Conservation (phyloP, 495 filamentous ascomycete genomes). For the Daldinia vernicosa region DNA sequence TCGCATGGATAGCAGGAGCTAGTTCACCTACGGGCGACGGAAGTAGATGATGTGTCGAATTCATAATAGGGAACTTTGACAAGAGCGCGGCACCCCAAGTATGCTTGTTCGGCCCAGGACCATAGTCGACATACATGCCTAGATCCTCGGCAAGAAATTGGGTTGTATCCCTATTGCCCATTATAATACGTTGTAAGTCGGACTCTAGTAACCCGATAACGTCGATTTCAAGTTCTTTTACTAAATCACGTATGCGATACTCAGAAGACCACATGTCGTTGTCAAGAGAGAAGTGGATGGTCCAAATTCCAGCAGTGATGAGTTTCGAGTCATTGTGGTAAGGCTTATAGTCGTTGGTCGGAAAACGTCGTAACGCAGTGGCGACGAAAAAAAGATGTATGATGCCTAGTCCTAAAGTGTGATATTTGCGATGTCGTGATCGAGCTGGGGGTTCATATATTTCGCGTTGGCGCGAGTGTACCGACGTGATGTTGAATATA, state of each 20-base stretch:
- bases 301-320: conserved; percentile 97
- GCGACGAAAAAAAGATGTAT: conserved; percentile 83
- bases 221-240: conserved; percentile 93
- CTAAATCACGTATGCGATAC: conserved; percentile 88
- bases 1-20: conserved; percentile 95
- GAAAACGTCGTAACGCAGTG: conserved; percentile 92
- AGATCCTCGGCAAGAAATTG: conserved; percentile 95
- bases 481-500: conserved; percentile 75
- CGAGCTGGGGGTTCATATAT: conserved; percentile 10
- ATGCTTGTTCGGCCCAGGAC: conserved; percentile 98
- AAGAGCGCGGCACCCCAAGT: conserved; percentile 95
- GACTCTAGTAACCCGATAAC: conserved; percentile 93
- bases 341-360: conserved; percentile 87
- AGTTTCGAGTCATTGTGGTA: conserved; percentile 88
- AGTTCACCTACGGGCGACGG: conserved; percentile 94
- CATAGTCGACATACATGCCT: conserved; percentile 98
- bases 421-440: conserved; percentile 61
- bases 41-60: conserved; percentile 94
- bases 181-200: conserved; percentile 97
- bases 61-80: conserved; percentile 97
- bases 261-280: conserved; percentile 99
- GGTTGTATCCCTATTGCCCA: conserved; percentile 98
- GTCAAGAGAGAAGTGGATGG: conserved; percentile 96
- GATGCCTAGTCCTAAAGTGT: conserved; percentile 58
- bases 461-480: conserved; percentile 42